Percentiles rank a stretch among this genome's conserved stretches.
phyloP scores from a whole-genome alignment of 345 rosid genomes.

The Erodium maritimum region DNA sequence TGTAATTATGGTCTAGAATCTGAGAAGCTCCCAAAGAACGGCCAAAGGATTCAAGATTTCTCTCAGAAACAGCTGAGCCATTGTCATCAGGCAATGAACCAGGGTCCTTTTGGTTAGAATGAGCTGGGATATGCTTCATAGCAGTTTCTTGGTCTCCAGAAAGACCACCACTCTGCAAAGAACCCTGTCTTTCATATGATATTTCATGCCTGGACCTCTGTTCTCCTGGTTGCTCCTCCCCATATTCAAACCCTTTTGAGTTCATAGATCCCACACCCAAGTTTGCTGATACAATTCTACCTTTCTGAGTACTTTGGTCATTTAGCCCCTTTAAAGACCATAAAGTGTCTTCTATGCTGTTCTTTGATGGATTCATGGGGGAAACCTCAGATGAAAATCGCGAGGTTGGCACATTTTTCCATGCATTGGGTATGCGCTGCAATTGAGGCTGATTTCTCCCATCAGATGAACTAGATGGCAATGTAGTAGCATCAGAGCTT shows the following conservation, averaged over 20 bases:
- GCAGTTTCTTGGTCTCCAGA: background rate
- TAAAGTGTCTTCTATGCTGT: conserved; percentile 3
- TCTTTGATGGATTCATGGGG: conserved; percentile 12
- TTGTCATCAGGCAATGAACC: background rate
- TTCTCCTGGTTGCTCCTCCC: background rate
- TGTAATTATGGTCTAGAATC: conserved; percentile 12
- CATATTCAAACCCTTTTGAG: background rate
- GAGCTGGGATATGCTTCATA: background rate
- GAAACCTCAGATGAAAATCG: conserved; percentile 14
- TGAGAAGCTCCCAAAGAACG: conserved; percentile 10
- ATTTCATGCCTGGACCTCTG: background rate
- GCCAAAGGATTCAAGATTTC: conserved; percentile 19
- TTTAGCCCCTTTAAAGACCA: background rate
- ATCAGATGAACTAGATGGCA: conserved; percentile 10
- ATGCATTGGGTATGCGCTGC: conserved; percentile 14
- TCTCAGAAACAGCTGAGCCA: conserved; percentile 22
- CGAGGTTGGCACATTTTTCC: conserved; percentile 25
- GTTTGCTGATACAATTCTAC: conserved; percentile 13
- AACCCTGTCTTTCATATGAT: background rate
- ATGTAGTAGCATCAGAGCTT: conserved; percentile 19
- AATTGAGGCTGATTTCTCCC: conserved; percentile 22
- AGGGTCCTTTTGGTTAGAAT: background rate
- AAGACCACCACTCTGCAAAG: background rate
- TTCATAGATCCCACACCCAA: conserved; percentile 3
- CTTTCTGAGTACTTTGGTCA: conserved; percentile 5